phyloP scores from a whole-genome alignment of 2,329 filamentous ascomycete species.

The Xenoacremonium recifei region DNA sequence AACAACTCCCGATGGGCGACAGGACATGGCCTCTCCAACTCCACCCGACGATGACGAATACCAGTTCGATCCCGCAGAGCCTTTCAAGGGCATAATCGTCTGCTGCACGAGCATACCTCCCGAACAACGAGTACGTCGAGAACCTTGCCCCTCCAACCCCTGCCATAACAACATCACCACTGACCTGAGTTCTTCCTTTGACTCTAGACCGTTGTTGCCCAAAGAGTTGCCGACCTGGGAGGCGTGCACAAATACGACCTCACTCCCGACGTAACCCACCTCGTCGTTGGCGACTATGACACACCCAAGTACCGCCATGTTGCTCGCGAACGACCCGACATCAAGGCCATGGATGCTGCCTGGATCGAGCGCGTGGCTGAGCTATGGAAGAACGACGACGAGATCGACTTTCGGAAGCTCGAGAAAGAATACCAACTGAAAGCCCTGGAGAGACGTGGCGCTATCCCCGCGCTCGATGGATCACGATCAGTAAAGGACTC shows the following conservation, averaged over 20 bases:
- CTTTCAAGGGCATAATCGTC: slow-evolving; percentile 70
- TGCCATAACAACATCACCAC: too few relatives aligned
- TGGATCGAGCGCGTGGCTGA: slow-evolving; percentile 82
- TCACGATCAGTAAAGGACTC: slow-evolving; percentile 31
- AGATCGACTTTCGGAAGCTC: slow-evolving; percentile 68
- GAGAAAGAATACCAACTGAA: slow-evolving; percentile 66
- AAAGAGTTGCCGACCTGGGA: slow-evolving; percentile 75
- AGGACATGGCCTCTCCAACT: slow-evolving; percentile 28
- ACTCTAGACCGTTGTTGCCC: slow-evolving; percentile 56
- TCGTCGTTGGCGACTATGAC: slow-evolving; percentile 84
- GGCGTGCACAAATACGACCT: slow-evolving; percentile 86
- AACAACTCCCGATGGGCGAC: too few relatives aligned
- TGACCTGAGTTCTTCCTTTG: not conserved
- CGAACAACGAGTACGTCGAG: slow-evolving; percentile 67
- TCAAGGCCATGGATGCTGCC: slow-evolving; percentile 75
- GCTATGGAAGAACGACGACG: slow-evolving; percentile 79
- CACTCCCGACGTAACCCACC: slow-evolving; percentile 92
- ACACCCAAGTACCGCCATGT: slow-evolving; percentile 96
- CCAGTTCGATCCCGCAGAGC: slow-evolving; percentile 56
- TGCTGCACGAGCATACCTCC: slow-evolving; percentile 85
- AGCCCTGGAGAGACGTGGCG: slow-evolving; percentile 57
- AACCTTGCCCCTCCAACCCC: not conserved
- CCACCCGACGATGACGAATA: slow-evolving; percentile 24
- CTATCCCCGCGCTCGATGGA: slow-evolving; percentile 27
- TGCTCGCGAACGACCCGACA: slow-evolving; percentile 81